Base-by-base conservation (phyloP, 345 rosid genomes). In the Capsella bursapastoris region DNA sequence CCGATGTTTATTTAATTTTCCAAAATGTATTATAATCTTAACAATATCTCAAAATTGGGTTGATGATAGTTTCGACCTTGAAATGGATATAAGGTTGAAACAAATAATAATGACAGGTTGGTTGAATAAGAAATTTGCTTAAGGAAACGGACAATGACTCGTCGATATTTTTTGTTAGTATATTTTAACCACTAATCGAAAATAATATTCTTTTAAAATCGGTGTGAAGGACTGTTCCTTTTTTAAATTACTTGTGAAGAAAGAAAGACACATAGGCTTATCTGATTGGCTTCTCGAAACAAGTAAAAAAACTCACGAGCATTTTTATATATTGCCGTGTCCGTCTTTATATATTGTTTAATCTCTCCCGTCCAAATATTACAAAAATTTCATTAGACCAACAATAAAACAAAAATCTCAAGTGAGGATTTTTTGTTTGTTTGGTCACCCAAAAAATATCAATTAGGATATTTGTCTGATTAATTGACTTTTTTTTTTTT, bases 261-360 rank as follows among this genome's bases (percentile, higher is more conserved):
- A 62, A 63, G 67, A 63, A 63, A 63, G 25, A 63, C 67, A 44
- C 53, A 44, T 28, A 14, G 2, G 27, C 38, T 13, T 63, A 16
- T 44, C 44, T 28, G 27, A 37, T 63, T 62, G 25, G 38, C 27
- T 44, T 44, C 5, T 14, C 5, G 67, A 63, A 44, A 28, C 50
- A 62, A 62, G 45, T 5, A 8, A 43, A 22, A 22, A 4, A 43
- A 43, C 8, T 62, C 52, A 62, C 38, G 38, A 43, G 12, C 25
- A 22, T 22, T 22, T 22, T 6, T 62, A 27, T 3, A 14, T 28
- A 63, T 7, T 27, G 66, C 6, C 66, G 51, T 62, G 66, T 43
- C 37, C 66, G 4, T 62, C 34, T 18, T 18, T 18, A 18, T 18
- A 18, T 18, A 18, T 18, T 18, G 18, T 18, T 18, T 18, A 18